Evolutionary conservation across 202 grass and related monocot species (phyloP), one percentile per base, ranked within the genome.

Genomic region (Eragrostis tef): DNA sequence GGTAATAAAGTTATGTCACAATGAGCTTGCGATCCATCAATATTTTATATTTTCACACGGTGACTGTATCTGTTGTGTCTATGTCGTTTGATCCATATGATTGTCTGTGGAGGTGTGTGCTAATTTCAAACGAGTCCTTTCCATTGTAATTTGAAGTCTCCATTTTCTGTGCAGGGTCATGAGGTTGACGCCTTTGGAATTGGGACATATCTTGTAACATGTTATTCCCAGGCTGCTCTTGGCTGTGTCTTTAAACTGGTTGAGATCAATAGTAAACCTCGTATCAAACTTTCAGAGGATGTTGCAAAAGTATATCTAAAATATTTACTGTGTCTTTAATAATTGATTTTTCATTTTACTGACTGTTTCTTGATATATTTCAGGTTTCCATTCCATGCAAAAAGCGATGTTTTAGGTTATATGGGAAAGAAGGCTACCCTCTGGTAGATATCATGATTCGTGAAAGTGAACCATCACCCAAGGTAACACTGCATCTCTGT

Each of bases 241-340:
- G 96, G 96, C 47, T 99, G 96, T 87, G 96, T 99, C 36, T 99
- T 99, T 88, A 99, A 99, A 86, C 83, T 99, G 90, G 96, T 99
- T 77, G 96, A 99, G 74, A 99, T 99, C 82, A 99, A 99, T 45
- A 86, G 67, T 45, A 90, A 89, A 74, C 96, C 96, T 87, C 96
- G 96, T 71, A 99, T 99, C 72, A 99, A 99, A 85, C 93, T 99
- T 66, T 99, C 96, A 11, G 96, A 96, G 86, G 96, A 99, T 78
- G 87, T 99, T 44, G 83, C 93, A 78, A 99, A 99, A 94, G 96
- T 99, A 79, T 54, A 84, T 48, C 65, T 73, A 46, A 39, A 64
- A 73, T 79, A 79, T 13, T 64, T 7, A 43, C 27, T 6, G 7
- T 42, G 19, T 67, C 58, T 61, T 61, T 52, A 48, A n/a, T 14